Base-by-base conservation (phyloP, 768 basidiomycete species). In the Auricularia sp. region DNA sequence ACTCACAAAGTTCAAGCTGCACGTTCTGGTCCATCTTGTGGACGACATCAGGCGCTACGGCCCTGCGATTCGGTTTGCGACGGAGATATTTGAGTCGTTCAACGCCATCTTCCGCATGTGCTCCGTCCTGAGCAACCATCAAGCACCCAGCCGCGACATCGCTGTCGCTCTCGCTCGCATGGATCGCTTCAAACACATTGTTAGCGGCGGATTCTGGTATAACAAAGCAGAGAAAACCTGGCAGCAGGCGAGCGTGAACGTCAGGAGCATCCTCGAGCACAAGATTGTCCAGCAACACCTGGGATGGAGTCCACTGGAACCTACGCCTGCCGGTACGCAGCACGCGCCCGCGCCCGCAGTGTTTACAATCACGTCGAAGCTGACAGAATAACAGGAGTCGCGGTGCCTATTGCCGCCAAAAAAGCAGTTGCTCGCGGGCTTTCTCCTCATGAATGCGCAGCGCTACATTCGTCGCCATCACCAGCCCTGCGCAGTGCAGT, bases 1-100 rank as follows among this genome's bases (percentile, higher is more conserved):
- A 8, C 66, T 74, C 5, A 59, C 65, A 0, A 77, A 77, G 62
- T 35, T 70, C 54, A 78, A 78, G 62, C 68, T 77, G 1, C 77
- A 78, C 54, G 39, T 77, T 1, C 72, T 79, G 3, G 21, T 67
- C 8, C 76, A 77, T 64, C 47, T 75, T 1, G 3, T 59, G 0
- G 62, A 73, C 1, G 72, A 79, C 65, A 70, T 76, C 14, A 44
- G 4, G 8, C 44, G 44, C 44, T 44, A 10, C 18, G 44, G 44
- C 44, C 44, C 44, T 44, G 44, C 44, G 11, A 18, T 44, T 10
- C 44, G 44, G 11, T 44, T 18, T 10, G 18, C 18, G 18, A 44
- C 44, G 44, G 44, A 44, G 18, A 44, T 44, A 44, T 44, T 44
- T 18, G 44, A 44, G 44, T 10, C 11, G 8, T 44, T 24, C 61